phyloP scores from a whole-genome alignment of 2,329 filamentous ascomycete genomes.

The Fusarium nelsonii region DNA sequence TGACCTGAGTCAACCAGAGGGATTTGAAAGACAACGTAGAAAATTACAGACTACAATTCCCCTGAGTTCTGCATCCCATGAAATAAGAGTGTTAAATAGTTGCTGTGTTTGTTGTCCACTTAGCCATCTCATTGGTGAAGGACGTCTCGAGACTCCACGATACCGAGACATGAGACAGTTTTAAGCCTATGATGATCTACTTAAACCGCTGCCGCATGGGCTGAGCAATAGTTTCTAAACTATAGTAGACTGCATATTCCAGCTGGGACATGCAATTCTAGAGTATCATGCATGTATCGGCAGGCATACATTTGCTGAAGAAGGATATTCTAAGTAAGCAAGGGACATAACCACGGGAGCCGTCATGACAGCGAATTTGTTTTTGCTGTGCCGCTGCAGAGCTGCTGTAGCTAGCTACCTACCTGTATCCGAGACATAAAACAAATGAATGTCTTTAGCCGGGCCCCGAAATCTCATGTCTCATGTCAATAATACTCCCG shows the following conservation, averaged over 20 bases:
- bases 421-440: conserved; percentile 13
- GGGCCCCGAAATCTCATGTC: conserved; percentile 1
- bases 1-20: no score
- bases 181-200: neutral
- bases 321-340: neutral
- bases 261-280: conserved; percentile 13
- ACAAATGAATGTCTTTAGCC: neutral
- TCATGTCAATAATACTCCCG: conserved; percentile 1
- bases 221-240: neutral
- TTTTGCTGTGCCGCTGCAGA: neutral
- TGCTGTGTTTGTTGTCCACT: neutral
- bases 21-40: neutral
- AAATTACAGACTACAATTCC: no score
- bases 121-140: no score
- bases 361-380: conserved; percentile 13
- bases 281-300: neutral
- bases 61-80: no score
- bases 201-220: neutral
- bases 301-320: conserved; percentile 1
- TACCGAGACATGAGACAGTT: neutral
- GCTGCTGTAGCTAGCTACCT: neutral
- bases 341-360: conserved; percentile 11
- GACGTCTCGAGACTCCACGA: neutral
- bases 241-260: neutral
- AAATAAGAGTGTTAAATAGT: neutral